phyloP scores from a whole-genome alignment of 345 rosid species.

The Ceriops tagal region DNA sequence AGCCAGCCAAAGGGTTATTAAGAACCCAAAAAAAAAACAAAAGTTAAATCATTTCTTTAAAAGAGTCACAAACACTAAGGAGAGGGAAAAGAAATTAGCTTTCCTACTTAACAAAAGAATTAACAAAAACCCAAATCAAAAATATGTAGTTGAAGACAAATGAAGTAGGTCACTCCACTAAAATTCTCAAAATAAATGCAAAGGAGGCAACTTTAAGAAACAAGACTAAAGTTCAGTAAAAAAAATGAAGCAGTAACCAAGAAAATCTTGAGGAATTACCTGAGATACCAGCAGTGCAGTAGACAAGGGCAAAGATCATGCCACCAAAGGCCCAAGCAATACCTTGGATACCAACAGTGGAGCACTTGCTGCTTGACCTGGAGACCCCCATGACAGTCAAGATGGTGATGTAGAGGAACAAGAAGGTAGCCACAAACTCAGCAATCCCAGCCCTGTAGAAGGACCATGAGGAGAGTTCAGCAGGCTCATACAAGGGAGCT shows the following conservation, averaged over 20 bases:
- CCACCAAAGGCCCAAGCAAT: slow-evolving; percentile 36
- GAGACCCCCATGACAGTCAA: slow-evolving; percentile 27
- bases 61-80: neutral
- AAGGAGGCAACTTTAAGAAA: neutral
- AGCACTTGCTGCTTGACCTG: slow-evolving; percentile 10
- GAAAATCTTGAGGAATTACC: neutral
- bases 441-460: slow-evolving; percentile 32
- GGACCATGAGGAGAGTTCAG: slow-evolving; percentile 28
- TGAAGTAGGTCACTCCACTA: neutral
- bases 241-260: neutral
- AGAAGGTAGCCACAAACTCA: slow-evolving; percentile 27
- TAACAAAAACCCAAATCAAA: neutral
- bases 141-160: neutral
- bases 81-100: neutral
- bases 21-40: neutral
- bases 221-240: neutral
- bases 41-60: neutral
- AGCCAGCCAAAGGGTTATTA: too few species aligned
- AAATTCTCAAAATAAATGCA: neutral
- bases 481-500: slow-evolving; percentile 30
- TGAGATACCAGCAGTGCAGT: slow-evolving; percentile 31
- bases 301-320: slow-evolving; percentile 34
- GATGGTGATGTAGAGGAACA: slow-evolving; percentile 26
- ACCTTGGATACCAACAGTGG: slow-evolving; percentile 26
- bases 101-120: neutral